Base-by-base conservation (phyloP, 2,329 filamentous ascomycete genomes). In the Helminthosporium solani region DNA sequence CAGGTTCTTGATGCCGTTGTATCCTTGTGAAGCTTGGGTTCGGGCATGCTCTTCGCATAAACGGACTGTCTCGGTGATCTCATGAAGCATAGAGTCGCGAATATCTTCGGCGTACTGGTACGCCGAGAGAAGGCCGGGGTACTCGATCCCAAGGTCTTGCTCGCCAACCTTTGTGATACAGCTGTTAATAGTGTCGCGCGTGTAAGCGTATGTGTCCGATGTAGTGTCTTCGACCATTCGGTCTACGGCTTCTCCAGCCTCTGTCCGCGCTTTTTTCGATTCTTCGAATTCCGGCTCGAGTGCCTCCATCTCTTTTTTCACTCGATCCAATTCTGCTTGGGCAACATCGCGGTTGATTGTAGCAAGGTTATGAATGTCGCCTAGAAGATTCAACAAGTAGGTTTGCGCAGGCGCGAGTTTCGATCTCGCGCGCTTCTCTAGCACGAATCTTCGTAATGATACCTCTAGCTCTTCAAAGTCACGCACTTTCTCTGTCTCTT, bases 401-500 rank as follows among this genome's bases (percentile, higher is more conserved):
- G 92, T 97, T 72, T 90, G 91, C 6, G 94, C 94, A 4, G 94
- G 94, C 1, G 94, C 92, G 49, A 99, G 80, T 74, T 99, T 99
- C 7, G 94, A 97, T 23, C 90, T 84, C 38, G 94, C 90, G 45
- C 94, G 84, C 77, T 97, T 97, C 67, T 99, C 94, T 20, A 99
- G 78, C 7, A 99, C 94, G 58, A 99, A 99, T 35, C 91, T 84
- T 48, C 94, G 83, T 30, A 99, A 72, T 3, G 94, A 94, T 55
- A 88, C 83, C 70, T 99, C 94, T 4, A 99, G 78, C 42, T 86
- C 85, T 63, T 92, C 87, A 65, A 99, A 99, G 61, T 97, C 91
- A 48, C 86, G 83, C 9, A 91, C 78, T 71, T 95, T 95, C 64
- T 95, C 89, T 63, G 86, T 73, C 49, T 78, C 73, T 53, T 78